A percentile compares a stretch with the other conserved stretches of the same genome.
Conservation (phyloP, 2,329 filamentous ascomycete genomes). For the Ophiostoma triangulosporum region DNA sequence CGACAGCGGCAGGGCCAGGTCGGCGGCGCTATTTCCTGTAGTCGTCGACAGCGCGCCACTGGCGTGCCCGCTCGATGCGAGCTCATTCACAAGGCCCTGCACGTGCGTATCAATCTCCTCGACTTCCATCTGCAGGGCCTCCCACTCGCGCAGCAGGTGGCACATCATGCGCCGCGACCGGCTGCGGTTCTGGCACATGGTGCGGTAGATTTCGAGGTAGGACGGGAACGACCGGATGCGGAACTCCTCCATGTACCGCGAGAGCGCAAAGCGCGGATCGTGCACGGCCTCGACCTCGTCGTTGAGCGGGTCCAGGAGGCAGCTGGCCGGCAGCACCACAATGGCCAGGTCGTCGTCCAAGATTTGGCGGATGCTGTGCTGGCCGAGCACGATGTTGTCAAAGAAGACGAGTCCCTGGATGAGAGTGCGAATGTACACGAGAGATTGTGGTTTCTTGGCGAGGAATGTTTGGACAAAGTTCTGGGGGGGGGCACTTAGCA, state of each 20-base stretch:
- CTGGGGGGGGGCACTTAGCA: constrained; percentile 28
- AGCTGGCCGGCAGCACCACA: constrained; percentile 57
- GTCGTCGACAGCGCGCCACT: constrained; percentile 22
- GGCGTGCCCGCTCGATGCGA: constrained; percentile 14
- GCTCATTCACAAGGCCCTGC: constrained; percentile 46
- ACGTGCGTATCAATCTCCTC: constrained; percentile 62
- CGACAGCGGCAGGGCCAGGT: constrained; percentile 54
- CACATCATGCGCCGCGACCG: constrained; percentile 80
- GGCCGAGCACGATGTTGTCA: constrained; percentile 54
- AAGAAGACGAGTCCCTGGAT: constrained; percentile 65
- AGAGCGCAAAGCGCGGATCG: constrained; percentile 60
- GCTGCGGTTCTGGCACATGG: constrained; percentile 80
- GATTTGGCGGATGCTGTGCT: constrained; percentile 57
- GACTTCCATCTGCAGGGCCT: constrained; percentile 56
- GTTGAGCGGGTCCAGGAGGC: constrained; percentile 58
- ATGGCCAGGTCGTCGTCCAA: constrained; percentile 72
- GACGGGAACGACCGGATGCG: constrained; percentile 49
- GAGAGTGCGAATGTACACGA: constrained; percentile 70
- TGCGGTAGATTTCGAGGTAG: constrained; percentile 72
- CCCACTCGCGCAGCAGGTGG: constrained; percentile 56
- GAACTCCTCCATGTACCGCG: constrained; percentile 59
- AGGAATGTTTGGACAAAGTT: constrained; percentile 65
- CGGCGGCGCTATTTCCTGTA: constrained; percentile 17
- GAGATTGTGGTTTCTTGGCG: constrained; percentile 66
- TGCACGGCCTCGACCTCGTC: constrained; percentile 63